Percentiles rank a stretch among this genome's conserved stretches.
Conservation (phyloP, 306 rosid species). For the Sesbania bispinosa region DNA sequence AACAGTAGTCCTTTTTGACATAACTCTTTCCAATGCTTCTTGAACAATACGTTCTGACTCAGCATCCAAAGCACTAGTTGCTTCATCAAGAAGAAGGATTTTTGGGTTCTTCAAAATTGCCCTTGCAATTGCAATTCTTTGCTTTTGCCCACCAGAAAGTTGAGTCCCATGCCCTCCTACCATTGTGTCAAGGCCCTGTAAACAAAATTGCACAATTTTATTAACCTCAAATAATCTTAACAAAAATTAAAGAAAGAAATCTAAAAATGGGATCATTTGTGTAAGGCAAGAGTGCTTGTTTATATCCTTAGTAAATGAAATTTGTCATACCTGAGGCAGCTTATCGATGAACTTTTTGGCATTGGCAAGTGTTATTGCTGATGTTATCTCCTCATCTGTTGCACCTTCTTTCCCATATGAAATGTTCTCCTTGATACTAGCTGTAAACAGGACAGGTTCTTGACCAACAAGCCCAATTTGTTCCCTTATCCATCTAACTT, state of each 20-base stretch:
- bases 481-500: conserved; percentile 66
- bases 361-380: conserved; percentile 70
- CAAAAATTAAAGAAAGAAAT: not conserved
- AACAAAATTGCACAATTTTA: not conserved
- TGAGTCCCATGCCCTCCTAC: conserved; percentile 88
- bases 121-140: conserved; percentile 88
- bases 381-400: conserved; percentile 54
- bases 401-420: conserved; percentile 79
- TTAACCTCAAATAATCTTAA: not conserved
- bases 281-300: not conserved
- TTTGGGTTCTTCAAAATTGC: conserved; percentile 86
- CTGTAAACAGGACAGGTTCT: conserved; percentile 68
- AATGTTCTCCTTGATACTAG: conserved; percentile 66
- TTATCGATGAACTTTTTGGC: conserved; percentile 78
- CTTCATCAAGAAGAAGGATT: conserved; percentile 90
- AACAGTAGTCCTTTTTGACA: conserved; percentile 69
- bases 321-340: conserved; percentile 50
- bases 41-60: conserved; percentile 94
- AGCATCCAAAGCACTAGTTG: conserved; percentile 83
- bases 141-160: conserved; percentile 95
- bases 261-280: not conserved
- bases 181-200: conserved; percentile 71
- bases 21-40: conserved; percentile 65
- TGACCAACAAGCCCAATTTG: conserved; percentile 82
- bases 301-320: not conserved